Base-by-base conservation (phyloP, 768 basidiomycete species). In the Boletus huronensis region DNA sequence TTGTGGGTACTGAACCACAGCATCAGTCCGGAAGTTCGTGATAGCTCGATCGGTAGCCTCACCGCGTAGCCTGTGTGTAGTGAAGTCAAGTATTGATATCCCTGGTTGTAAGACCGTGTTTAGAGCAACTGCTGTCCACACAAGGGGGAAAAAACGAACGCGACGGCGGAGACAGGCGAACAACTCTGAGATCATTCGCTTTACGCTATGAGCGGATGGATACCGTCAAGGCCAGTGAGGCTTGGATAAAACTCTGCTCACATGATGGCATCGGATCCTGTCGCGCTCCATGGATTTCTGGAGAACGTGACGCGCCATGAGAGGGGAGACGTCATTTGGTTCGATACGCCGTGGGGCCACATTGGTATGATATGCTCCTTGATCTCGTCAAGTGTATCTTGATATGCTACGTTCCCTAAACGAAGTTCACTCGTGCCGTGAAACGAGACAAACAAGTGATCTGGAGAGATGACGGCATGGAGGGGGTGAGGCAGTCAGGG, bases 401-500 rank as follows among this genome's bases (percentile, higher is more conserved):
- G 82, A 45, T 83, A 72, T 19, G 69, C 67, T 26, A 79, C 62
- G 50, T 75, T 76, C 26, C 69, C 72, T 23, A 79, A 52, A 45
- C 78, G 78, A 41, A 90, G 70, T 69, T 88, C 84, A 61, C 82
- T 85, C 53, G 80, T 79, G 40, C 82, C 79, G 54, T 79, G 78
- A 61, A 91, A 82, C 23, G 85, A 81, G 45, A 91, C 73, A 63
- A 90, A 85, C 74, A 90, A 76, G 63, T 90, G 87, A 58, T 82
- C 88, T 90, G 59, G 46, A 59, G 39, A 8, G 48, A 41, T 59
- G 35, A 57, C 55, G 58, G 57, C 57, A 64, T 63, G 40, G 72
- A 38, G 64, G 45, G 53, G 53, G 57, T 34, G 45, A 46, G 52
- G 54, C 70, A 61, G 43, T 67, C 40, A 64, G 63, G 52, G 60